Evolutionary conservation across 805 yeast genomes (phyloP).

Genomic region (Debaryomyces tyrocola): DNA sequence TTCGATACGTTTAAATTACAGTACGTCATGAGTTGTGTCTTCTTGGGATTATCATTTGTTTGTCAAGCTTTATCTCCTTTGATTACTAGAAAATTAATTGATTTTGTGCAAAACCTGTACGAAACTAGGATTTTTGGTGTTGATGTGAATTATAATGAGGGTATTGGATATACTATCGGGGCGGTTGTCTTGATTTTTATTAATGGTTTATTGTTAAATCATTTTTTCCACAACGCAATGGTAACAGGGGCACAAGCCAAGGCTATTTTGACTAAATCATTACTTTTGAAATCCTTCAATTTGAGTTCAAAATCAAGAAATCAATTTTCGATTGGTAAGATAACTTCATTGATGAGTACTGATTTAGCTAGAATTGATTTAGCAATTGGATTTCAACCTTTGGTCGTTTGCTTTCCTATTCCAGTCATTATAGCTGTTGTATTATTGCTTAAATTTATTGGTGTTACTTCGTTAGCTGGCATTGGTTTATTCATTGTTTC

Average conservation of each 20-base stretch:
- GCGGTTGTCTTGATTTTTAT: constrained; percentile 54
- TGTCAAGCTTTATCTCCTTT: constrained; percentile 63
- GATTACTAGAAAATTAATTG: constrained; percentile 62
- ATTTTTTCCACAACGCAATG: constrained; percentile 43
- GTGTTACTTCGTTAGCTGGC: constrained; percentile 41
- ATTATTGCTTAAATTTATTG: constrained; percentile 35
- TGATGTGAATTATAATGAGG: constrained; percentile 48
- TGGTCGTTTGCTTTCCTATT: constrained; percentile 41
- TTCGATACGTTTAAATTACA: constrained; percentile 50
- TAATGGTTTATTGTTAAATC: constrained; percentile 42
- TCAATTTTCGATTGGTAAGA: constrained; percentile 37
- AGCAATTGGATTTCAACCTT: constrained; percentile 45
- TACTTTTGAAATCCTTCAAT: constrained; percentile 39
- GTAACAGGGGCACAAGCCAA: constrained; percentile 43
- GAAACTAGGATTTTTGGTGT: constrained; percentile 40
- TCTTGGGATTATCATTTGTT: constrained; percentile 47
- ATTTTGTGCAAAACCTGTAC: constrained; percentile 49
- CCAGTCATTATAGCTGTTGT: constrained; percentile 41
- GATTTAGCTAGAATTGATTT: constrained; percentile 45
- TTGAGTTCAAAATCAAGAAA: constrained; percentile 33
- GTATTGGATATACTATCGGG: constrained; percentile 78
- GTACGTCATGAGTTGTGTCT: constrained; percentile 39
- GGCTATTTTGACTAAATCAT: constrained; percentile 38
- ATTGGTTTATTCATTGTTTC: constrained; percentile 41
- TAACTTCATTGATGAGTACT: constrained; percentile 43